A percentile compares a stretch with the other conserved stretches of the same genome.
phyloP scores from a whole-genome alignment of 108 stramenopile species.

The Skeletonema marinoi region DNA sequence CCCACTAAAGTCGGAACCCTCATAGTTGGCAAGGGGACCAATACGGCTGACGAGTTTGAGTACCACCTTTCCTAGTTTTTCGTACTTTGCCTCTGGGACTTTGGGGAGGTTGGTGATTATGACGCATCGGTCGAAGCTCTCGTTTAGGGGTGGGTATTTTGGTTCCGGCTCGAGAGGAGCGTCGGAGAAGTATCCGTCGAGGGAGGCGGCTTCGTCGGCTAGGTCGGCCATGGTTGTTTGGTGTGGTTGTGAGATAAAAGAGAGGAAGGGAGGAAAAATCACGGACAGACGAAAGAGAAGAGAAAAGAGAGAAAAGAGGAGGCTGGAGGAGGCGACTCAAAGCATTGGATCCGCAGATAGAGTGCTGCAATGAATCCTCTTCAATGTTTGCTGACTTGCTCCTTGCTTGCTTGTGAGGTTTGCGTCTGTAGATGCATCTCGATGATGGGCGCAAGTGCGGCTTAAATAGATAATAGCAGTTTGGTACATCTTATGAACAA shows the following conservation, averaged over 20 bases:
- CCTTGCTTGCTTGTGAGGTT: too few relatives aligned
- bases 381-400: too few relatives aligned
- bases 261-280: neutral
- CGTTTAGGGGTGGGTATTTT: constrained; percentile 70
- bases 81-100: constrained; percentile 76
- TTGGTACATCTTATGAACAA: too few relatives aligned
- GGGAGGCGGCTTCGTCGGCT: constrained; percentile 74
- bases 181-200: constrained; percentile 89
- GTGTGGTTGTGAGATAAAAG: neutral
- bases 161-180: constrained; percentile 75
- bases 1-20: constrained; percentile 52
- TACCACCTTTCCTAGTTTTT: constrained; percentile 80
- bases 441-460: too few relatives aligned
- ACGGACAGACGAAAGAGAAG: neutral
- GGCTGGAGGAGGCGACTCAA: too few relatives aligned
- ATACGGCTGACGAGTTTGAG: constrained; percentile 70
- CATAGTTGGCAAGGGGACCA: constrained; percentile 61
- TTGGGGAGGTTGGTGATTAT: constrained; percentile 84
- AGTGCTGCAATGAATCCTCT: too few relatives aligned
- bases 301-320: too few relatives aligned
- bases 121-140: constrained; percentile 75
- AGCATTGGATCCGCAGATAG: too few relatives aligned
- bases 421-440: too few relatives aligned
- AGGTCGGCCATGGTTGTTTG: constrained; percentile 30
- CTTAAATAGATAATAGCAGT: too few relatives aligned